Evolutionary conservation across 805 yeast genomes (phyloP).

Genomic region (Saccharomyces paradoxus): DNA sequence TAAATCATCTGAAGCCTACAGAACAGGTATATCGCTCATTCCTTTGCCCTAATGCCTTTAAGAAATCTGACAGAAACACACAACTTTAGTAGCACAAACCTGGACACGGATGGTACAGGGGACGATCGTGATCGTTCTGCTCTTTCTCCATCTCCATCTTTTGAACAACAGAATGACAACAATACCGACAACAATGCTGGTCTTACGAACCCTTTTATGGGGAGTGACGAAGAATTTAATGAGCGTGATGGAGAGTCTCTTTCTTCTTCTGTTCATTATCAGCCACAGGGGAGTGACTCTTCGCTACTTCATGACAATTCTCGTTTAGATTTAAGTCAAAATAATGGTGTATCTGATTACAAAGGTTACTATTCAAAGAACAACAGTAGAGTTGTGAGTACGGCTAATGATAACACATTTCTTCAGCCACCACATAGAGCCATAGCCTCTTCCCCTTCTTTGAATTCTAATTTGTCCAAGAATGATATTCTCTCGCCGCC

Average conservation of each 20-base stretch:
- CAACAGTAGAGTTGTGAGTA: slow-evolving; percentile 1
- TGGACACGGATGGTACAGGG: not conserved
- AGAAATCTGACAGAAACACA: slow-evolving; percentile 14
- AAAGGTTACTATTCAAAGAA: slow-evolving; percentile 26
- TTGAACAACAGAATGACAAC: not conserved
- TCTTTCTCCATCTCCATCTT: slow-evolving; percentile 1
- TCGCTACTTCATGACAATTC: not conserved
- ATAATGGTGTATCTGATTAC: slow-evolving; percentile 18
- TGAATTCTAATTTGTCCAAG: slow-evolving; percentile 9
- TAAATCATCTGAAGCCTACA: not conserved
- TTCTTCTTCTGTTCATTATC: slow-evolving; percentile 1
- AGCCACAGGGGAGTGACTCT: not conserved
- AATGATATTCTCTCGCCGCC: slow-evolving; percentile 38
- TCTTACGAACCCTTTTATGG: slow-evolving; percentile 8
- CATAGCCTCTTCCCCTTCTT: slow-evolving; percentile 12
- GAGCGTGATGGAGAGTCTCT: not conserved
- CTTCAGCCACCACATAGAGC: not conserved
- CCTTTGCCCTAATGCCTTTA: slow-evolving; percentile 9
- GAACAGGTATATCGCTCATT: not conserved
- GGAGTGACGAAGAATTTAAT: slow-evolving; percentile 9
- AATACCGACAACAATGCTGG: not conserved
- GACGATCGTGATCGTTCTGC: not conserved
- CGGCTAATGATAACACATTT: slow-evolving; percentile 1
- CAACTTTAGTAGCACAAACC: not conserved
- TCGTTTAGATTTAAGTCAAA: not conserved